These are phyloP conservation scores for Microsporum ferrugineum DNA, from an alignment of 2,329 filamentous ascomycete genomes.

Conservation along the genomic window DNA sequence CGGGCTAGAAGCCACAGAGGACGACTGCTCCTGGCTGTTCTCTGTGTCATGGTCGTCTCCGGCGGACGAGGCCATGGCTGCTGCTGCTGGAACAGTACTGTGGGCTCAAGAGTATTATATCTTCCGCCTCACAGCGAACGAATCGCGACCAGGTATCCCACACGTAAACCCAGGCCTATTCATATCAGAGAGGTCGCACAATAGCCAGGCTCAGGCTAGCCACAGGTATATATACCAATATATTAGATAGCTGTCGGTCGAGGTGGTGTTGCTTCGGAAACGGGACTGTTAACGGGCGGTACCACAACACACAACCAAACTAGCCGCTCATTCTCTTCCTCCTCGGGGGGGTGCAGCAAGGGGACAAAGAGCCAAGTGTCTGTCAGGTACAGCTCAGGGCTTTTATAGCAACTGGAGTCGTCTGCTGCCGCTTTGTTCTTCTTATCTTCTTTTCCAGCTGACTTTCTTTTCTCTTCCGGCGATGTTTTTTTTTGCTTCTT, in stretches of 20 bases:
- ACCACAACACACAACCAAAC: background rate
- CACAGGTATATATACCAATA: too few species aligned
- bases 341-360: too few species aligned
- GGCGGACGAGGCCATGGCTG: slow-evolving; percentile 10
- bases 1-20: slow-evolving; percentile 7
- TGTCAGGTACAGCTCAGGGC: background rate
- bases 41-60: slow-evolving; percentile 5
- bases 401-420: background rate
- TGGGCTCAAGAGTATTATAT: background rate
- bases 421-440: background rate
- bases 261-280: background rate
- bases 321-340: background rate
- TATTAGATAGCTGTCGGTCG: too few species aligned
- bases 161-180: background rate
- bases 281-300: background rate
- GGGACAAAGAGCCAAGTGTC: too few species aligned
- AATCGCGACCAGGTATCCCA: background rate
- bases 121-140: background rate
- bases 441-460: background rate
- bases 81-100: background rate
- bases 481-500: background rate
- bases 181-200: background rate
- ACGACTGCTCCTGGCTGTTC: background rate
- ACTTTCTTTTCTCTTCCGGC: background rate
- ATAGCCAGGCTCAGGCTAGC: too few species aligned